phyloP scores from a whole-genome alignment of 164 flowering plant genomes.

The Vitis riparia region DNA sequence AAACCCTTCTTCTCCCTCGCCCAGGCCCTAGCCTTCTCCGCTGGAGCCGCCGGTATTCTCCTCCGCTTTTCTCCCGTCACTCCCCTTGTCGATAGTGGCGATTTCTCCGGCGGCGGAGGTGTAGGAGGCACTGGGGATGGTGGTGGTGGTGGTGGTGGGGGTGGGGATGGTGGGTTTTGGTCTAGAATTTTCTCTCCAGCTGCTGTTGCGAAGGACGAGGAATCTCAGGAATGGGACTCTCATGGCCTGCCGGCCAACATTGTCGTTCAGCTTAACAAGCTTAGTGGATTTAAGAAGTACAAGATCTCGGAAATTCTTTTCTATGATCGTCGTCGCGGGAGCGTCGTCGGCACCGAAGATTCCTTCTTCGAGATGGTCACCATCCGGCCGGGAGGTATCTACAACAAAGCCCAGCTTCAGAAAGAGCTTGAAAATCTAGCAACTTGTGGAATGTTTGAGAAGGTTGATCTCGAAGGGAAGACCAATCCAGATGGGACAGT shows the following conservation, averaged over 20 bases:
- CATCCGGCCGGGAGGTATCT: conserved; percentile 71
- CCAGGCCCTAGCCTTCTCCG: conserved; percentile 30
- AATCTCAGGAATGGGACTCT: conserved; percentile 67
- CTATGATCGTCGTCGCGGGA: conserved; percentile 48
- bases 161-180: conserved; percentile 48
- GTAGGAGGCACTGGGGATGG: conserved; percentile 25
- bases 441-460: conserved; percentile 96
- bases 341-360: conserved; percentile 68
- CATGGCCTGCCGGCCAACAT: conserved; percentile 88
- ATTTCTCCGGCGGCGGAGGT: conserved; percentile 31
- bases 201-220: conserved; percentile 66
- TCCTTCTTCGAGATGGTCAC: conserved; percentile 96
- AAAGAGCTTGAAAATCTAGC: conserved; percentile 86
- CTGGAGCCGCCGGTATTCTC: conserved; percentile 8
- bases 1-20: conserved; percentile 17
- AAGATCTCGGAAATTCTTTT: conserved; percentile 76
- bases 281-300: conserved; percentile 81
- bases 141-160: conserved; percentile 22
- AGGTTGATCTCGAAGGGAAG: conserved; percentile 75
- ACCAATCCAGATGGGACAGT: conserved; percentile 87
- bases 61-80: conserved; percentile 19
- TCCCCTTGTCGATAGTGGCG: conserved; percentile 26
- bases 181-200: conserved; percentile 35
- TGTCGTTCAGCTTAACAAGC: conserved; percentile 65
- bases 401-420: conserved; percentile 80